Evolutionary conservation across 768 basidiomycete species (phyloP), one percentile per base, ranked within the genome.

Genomic region (Coprinellus micaceus): DNA sequence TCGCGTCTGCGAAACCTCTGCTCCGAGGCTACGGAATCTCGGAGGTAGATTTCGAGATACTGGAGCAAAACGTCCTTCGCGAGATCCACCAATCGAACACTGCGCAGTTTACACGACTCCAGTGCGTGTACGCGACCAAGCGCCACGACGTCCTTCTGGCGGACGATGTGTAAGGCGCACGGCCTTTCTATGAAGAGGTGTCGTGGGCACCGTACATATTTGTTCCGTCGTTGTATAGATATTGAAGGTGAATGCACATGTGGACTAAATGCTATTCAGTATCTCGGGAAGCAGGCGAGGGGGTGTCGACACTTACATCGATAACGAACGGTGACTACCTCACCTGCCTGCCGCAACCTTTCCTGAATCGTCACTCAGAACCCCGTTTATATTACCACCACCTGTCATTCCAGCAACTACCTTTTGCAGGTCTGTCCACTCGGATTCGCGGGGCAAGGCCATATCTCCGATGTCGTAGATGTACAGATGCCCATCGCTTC

Each of bases 381-480:
- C 66, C 37, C 77, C 80, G 66, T 80, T 80, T 15, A 71, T 64
- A 64, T 80, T 78, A 10, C 76, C 78, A 52, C 77, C 83, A 37
- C 83, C 84, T 12, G 81, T 80, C 60, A 95, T 80, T 1, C 86
- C 86, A 19, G 88, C 81, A 10, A 98, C 67, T 9, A 87, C 90
- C 77, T 89, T 89, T 69, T 96, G 92, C 77, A 98, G 71, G 60
- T 97, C 93, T 2, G 84, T 82, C 96, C 96, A 98, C 70, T 98
- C 96, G 4, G 83, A 80, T 71, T 98, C 96, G 56, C 91, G 75
- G 1, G 95, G 91, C 22, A 90, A 78, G 0, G 85, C 89, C 79
- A 91, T 85, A 64, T 98, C 94, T 11, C 94, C 93, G 59, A 98
- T 85, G 67, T 98, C 96, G 67, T 96, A 98, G 33, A 99, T 81